Conservation (phyloP, 2,329 filamentous ascomycete species). For the Apiospora malaysiana region DNA sequence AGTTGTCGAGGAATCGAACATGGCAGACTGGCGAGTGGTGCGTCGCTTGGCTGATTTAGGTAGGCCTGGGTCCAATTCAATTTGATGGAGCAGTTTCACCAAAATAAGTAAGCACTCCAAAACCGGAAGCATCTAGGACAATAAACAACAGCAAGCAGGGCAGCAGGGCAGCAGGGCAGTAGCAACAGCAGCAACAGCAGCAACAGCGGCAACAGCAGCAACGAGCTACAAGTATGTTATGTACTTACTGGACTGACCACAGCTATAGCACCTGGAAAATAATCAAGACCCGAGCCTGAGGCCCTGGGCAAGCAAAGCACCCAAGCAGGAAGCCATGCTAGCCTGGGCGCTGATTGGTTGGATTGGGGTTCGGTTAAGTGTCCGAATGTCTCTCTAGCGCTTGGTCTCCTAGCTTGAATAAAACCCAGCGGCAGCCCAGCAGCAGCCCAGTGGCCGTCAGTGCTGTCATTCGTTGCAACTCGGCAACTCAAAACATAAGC, state of each 20-base stretch:
- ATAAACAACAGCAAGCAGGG: neutral
- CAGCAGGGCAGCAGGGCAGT: too few species aligned
- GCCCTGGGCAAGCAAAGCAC: neutral
- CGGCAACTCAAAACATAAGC: too few species aligned
- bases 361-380: neutral
- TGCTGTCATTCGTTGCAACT: neutral
- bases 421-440: neutral
- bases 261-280: neutral
- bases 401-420: neutral
- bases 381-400: slow-evolving; percentile 10
- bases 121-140: neutral
- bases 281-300: neutral
- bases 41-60: neutral
- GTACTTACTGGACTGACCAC: neutral
- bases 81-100: slow-evolving; percentile 12
- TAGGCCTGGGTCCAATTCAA: slow-evolving; percentile 10
- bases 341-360: slow-evolving; percentile 6
- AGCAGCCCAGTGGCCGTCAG: too few species aligned
- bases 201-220: neutral
- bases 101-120: neutral
- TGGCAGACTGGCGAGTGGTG: neutral
- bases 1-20: neutral
- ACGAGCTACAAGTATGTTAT: neutral
- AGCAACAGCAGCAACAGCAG: neutral
- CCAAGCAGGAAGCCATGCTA: neutral